These are phyloP conservation scores for Lactarius akahatsu DNA, from an alignment of 768 basidiomycete species.

Conservation along the genomic window DNA sequence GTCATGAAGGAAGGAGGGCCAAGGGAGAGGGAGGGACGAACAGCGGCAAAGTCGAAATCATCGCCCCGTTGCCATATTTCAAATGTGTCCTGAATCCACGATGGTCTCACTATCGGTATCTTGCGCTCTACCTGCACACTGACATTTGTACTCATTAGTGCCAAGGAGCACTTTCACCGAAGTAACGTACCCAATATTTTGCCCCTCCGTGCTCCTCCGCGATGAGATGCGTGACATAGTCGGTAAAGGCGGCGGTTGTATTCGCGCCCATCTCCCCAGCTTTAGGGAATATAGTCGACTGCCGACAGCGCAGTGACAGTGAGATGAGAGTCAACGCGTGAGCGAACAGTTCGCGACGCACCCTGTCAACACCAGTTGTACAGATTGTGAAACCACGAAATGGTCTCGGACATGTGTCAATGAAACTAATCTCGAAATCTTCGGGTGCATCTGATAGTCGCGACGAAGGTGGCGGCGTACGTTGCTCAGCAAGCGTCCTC, in stretches of 20 bases:
- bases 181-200: slow-evolving; percentile 68
- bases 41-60: slow-evolving; percentile 67
- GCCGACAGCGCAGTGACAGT: background rate
- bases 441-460: slow-evolving; percentile 41
- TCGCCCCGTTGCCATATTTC: slow-evolving; percentile 76
- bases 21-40: slow-evolving; percentile 32
- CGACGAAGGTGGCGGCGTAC: slow-evolving; percentile 35
- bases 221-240: slow-evolving; percentile 84
- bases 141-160: slow-evolving; percentile 12
- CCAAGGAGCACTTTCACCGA: background rate
- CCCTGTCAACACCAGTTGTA: slow-evolving; percentile 84
- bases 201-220: slow-evolving; percentile 77
- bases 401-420: slow-evolving; percentile 54
- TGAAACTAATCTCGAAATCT: slow-evolving; percentile 26
- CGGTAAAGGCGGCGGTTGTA: slow-evolving; percentile 70
- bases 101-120: slow-evolving; percentile 74
- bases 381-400: slow-evolving; percentile 66
- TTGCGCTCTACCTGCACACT: slow-evolving; percentile 83
- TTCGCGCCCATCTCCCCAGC: slow-evolving; percentile 80
- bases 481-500: slow-evolving; percentile 31
- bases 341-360: slow-evolving; percentile 35
- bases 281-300: slow-evolving; percentile 73
- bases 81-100: slow-evolving; percentile 76
- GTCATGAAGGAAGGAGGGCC: slow-evolving; percentile 9
- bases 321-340: background rate